Base-by-base conservation (phyloP, 2,329 filamentous ascomycete genomes). In the Claviceps purpurea region DNA sequence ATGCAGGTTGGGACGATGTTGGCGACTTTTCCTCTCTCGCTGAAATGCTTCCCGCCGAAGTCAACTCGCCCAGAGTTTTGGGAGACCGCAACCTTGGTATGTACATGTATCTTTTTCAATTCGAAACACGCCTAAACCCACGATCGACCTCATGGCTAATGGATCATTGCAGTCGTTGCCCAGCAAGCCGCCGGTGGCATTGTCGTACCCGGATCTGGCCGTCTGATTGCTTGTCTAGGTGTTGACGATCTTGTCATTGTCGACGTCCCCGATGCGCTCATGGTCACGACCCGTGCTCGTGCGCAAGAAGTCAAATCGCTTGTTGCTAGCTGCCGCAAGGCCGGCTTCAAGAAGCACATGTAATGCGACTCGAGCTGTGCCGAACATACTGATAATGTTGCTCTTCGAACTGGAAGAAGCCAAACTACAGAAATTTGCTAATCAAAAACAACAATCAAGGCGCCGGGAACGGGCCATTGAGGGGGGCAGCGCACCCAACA, bases 241-340 rank as follows among this genome's bases (percentile, higher is more conserved):
- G 56, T 61, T 22, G 59, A 61, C 54, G 59, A 61, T 47, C 56
- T 61, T 34, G 59, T 61, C 43, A 61, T 61, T 43, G 56, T 61
- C 24, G 59, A 61, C 38, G 53, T 60, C 24, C 59, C 59, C 30
- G 59, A 61, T 51, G 59, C 59, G 18, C 59, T 61, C 56, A 59
- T 61, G 58, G 56, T 61, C 38, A 61, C 59, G 1, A 61, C 59
- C 37, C 54, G 59, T 50, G 59, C 59, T 22, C 59, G 59, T 55
- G 60, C 59, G 14, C 59, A 61, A 50, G 59, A 61, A 50, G 59
- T 61, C 50, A 61, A 61, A 50, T 57, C 58, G 5, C 57, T 61
- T 40, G 59, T 61, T 47, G 59, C 60, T 44, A 61, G 58, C 47
- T 60, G 58, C 45, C 57, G 57, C 24, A 58, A 59, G 41, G 57